phyloP scores from a whole-genome alignment of 2,329 filamentous ascomycete species.

The Fusarium buxicola region DNA sequence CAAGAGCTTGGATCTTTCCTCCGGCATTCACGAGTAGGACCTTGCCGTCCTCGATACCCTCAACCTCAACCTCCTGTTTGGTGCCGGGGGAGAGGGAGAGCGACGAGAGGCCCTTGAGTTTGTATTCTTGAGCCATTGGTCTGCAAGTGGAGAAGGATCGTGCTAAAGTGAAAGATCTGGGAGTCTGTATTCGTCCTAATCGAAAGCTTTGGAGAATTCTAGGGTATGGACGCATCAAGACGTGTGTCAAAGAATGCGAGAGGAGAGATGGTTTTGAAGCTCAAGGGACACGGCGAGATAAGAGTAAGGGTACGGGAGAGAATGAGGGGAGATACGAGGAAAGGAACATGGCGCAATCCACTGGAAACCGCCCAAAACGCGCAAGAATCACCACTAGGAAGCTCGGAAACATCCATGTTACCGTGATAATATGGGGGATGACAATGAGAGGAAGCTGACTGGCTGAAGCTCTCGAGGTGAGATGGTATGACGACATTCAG shows the following conservation, averaged over 20 bases:
- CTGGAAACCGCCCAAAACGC: conserved; percentile 12
- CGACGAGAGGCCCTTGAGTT: conserved; percentile 80
- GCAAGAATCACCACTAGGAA: conserved; percentile 32
- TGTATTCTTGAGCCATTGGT: conserved; percentile 69
- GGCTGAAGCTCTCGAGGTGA: conserved; percentile 26
- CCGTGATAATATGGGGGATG: conserved; percentile 43
- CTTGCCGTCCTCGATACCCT: conserved; percentile 87
- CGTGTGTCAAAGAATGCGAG: conserved; percentile 14
- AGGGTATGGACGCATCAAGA: conserved; percentile 34
- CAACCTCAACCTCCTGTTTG: conserved; percentile 90
- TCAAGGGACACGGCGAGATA: conserved; percentile 7
- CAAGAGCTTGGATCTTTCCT: conserved; percentile 81
- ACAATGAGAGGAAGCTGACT: conserved; percentile 40
- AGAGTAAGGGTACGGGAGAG: conserved; percentile 10
- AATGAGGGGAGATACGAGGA: conserved; percentile 19
- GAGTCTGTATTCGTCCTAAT: conserved; percentile 20
- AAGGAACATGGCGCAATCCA: conserved; percentile 32
- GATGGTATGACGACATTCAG: conserved; percentile 39
- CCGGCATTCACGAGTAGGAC: conserved; percentile 85
- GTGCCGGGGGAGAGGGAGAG: conserved; percentile 81
- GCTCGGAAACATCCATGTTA: conserved; percentile 35
- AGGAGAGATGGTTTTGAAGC: conserved; percentile 2
- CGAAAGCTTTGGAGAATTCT: conserved; percentile 31
- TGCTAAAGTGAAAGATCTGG: conserved; percentile 18
- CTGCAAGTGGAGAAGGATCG: conserved; percentile 43